These are phyloP conservation scores for Medicago truncatula DNA, from an alignment of 306 rosid genomes.

Conservation along the genomic window DNA sequence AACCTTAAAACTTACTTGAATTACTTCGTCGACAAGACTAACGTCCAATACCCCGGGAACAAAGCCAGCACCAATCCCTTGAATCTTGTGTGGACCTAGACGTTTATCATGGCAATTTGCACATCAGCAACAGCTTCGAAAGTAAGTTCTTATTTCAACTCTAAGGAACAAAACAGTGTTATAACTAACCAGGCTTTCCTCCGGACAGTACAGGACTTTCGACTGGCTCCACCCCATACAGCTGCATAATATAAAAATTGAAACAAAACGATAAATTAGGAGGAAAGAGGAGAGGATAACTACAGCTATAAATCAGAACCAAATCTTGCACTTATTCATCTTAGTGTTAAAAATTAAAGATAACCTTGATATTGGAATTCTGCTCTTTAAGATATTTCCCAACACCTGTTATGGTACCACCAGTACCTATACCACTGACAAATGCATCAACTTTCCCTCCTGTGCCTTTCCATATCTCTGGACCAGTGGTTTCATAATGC, in stretches of 20 bases:
- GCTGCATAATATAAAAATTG: slow-evolving; percentile 45
- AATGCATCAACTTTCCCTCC: slow-evolving; percentile 70
- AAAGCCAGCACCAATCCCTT: slow-evolving; percentile 93
- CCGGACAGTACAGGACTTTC: slow-evolving; percentile 86
- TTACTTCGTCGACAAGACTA: slow-evolving; percentile 64
- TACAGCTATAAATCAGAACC: slow-evolving; percentile 9
- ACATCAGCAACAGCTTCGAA: slow-evolving; percentile 29
- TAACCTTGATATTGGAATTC: slow-evolving; percentile 69
- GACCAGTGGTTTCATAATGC: slow-evolving; percentile 87
- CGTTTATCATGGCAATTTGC: slow-evolving; percentile 32
- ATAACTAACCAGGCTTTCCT: slow-evolving; percentile 81
- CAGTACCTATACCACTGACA: slow-evolving; percentile 80
- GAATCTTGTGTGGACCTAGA: slow-evolving; percentile 88
- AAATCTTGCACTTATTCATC: background rate
- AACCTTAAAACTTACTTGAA: slow-evolving; percentile 61
- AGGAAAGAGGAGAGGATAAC: background rate
- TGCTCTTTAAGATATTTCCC: slow-evolving; percentile 85
- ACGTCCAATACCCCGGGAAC: slow-evolving; percentile 78
- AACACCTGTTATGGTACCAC: slow-evolving; percentile 82
- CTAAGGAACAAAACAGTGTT: background rate
- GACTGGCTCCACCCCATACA: slow-evolving; percentile 78
- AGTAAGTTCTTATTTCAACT: slow-evolving; percentile 19
- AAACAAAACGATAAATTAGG: background rate
- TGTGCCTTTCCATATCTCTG: slow-evolving; percentile 81
- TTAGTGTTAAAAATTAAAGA: slow-evolving; percentile 7